Conservation (phyloP, 129 eudicot genomes). For the Flaveria robusta region DNA sequence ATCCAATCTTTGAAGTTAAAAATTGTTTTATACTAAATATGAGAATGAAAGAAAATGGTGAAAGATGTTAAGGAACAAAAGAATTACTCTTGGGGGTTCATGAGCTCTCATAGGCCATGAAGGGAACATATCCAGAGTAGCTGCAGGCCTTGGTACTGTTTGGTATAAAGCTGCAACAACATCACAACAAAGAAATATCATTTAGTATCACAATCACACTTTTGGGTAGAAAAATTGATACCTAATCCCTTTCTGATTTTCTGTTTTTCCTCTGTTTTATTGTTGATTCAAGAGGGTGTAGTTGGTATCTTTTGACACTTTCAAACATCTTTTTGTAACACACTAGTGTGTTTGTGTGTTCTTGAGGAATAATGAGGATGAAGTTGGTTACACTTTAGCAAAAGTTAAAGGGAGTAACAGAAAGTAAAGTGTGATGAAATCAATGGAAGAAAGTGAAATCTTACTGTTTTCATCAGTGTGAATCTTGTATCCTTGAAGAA, state of each 20-base stretch:
- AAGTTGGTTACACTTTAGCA: slow-evolving; percentile 1
- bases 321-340: slow-evolving; percentile 46
- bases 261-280: slow-evolving; percentile 28
- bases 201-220: slow-evolving; percentile 41
- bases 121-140: slow-evolving; percentile 98
- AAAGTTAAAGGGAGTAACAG: slow-evolving; percentile 26
- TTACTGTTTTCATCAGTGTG: slow-evolving; percentile 74
- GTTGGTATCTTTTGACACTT: slow-evolving; percentile 59
- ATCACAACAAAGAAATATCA: slow-evolving; percentile 52
- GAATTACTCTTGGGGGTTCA: slow-evolving; percentile 64
- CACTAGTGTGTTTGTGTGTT: slow-evolving; percentile 7
- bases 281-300: slow-evolving; percentile 59
- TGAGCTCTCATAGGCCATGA: slow-evolving; percentile 98
- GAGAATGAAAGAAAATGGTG: slow-evolving; percentile 33
- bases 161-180: slow-evolving; percentile 81
- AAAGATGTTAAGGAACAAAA: slow-evolving; percentile 34
- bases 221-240: slow-evolving; percentile 32
- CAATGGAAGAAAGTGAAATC: slow-evolving; percentile 15
- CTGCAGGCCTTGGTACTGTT: slow-evolving; percentile 69
- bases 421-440: slow-evolving; percentile 12
- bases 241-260: slow-evolving; percentile 46
- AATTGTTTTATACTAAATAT: slow-evolving; percentile 25
- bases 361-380: slow-evolving; percentile 5
- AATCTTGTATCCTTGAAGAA: slow-evolving; percentile 75
- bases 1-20: slow-evolving; percentile 22